phyloP scores from a whole-genome alignment of 2,329 filamentous ascomycete genomes.

The Fusarium denticulatum region DNA sequence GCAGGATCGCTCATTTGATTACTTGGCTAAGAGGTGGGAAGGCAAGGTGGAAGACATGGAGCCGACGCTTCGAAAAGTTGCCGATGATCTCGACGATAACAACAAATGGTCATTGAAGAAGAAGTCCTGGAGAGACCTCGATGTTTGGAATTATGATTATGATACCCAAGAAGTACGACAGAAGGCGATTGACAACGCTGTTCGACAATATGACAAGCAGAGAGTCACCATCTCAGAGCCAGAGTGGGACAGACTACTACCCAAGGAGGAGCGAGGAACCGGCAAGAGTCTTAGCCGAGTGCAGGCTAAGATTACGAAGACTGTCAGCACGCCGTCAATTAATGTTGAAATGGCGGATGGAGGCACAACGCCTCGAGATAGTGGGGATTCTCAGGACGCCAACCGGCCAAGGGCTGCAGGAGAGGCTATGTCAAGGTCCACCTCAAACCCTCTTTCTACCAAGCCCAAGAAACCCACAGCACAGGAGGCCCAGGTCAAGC shows the following conservation, averaged over 20 bases:
- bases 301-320: slow-evolving; percentile 67
- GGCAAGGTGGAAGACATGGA: slow-evolving; percentile 65
- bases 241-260: slow-evolving; percentile 70
- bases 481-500: slow-evolving; percentile 66
- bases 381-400: slow-evolving; percentile 41
- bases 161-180: slow-evolving; percentile 64
- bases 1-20: slow-evolving; percentile 60
- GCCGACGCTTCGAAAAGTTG: slow-evolving; percentile 66
- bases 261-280: slow-evolving; percentile 64
- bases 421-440: slow-evolving; percentile 60
- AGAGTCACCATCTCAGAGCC: slow-evolving; percentile 65
- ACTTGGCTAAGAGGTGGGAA: slow-evolving; percentile 61
- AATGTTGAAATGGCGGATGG: slow-evolving; percentile 63
- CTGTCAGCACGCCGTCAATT: slow-evolving; percentile 57
- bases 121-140: slow-evolving; percentile 70
- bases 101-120: slow-evolving; percentile 67
- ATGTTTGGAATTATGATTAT: slow-evolving; percentile 71
- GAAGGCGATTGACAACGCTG: slow-evolving; percentile 68
- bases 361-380: slow-evolving; percentile 54
- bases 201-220: slow-evolving; percentile 68
- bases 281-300: slow-evolving; percentile 71
- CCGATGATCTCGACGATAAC: slow-evolving; percentile 58
- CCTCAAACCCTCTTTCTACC: slow-evolving; percentile 59
- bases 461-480: slow-evolving; percentile 68
- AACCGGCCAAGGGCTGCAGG: slow-evolving; percentile 47